These are phyloP conservation scores for Alloascoidea africana DNA, from an alignment of 805 yeast species.

Conservation along the genomic window DNA sequence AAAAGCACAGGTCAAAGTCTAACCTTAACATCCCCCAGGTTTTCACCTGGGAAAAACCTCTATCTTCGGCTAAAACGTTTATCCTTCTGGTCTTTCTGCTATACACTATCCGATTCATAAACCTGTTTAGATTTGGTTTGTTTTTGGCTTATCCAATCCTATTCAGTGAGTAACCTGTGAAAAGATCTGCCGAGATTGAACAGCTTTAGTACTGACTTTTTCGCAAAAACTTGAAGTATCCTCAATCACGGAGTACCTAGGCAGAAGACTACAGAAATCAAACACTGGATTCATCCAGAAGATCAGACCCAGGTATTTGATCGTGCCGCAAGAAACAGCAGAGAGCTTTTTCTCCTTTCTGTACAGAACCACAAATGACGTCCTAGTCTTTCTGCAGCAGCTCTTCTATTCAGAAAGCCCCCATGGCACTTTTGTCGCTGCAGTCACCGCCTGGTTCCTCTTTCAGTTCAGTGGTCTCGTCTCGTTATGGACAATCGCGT, in stretches of 20 bases:
- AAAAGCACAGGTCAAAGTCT: too few relatives aligned
- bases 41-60: not conserved
- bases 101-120: not conserved
- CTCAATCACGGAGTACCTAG: not conserved
- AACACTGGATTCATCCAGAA: not conserved
- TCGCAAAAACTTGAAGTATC: too few relatives aligned
- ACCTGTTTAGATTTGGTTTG: not conserved
- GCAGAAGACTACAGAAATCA: not conserved
- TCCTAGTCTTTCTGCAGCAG: not conserved
- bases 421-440: conserved; percentile 1
- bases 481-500: not conserved
- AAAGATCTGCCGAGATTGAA: too few relatives aligned
- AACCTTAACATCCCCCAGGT: too few relatives aligned
- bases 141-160: not conserved
- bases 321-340: not conserved
- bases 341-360: not conserved
- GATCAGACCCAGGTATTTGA: not conserved
- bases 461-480: not conserved
- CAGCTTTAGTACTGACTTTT: too few relatives aligned
- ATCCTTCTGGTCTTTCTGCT: too few relatives aligned
- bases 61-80: not conserved
- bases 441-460: not conserved
- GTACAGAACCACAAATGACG: not conserved
- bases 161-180: too few relatives aligned
- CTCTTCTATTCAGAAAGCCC: not conserved